These are phyloP conservation scores for Fusarium denticulatum DNA, from an alignment of 2,329 filamentous ascomycete genomes.

Conservation along the genomic window DNA sequence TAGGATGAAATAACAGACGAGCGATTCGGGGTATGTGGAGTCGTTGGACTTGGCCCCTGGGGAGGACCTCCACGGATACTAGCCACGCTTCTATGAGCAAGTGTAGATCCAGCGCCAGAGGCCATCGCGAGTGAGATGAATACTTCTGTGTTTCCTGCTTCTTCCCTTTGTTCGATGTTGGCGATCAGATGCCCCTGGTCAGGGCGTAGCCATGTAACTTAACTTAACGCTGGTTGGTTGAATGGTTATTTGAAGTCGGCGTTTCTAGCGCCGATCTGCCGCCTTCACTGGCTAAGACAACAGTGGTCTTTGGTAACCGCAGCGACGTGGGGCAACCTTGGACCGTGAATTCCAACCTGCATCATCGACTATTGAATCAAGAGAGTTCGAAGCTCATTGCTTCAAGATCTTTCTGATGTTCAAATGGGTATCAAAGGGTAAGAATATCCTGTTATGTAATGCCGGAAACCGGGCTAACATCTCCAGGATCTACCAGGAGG, in stretches of 20 bases:
- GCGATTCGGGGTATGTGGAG: slow-evolving; percentile 70
- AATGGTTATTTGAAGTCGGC: slow-evolving; percentile 34
- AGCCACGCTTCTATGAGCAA: slow-evolving; percentile 68
- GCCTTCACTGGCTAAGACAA: slow-evolving; percentile 40
- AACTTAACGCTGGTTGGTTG: slow-evolving; percentile 37
- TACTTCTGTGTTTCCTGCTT: not conserved
- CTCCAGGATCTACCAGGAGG: slow-evolving; percentile 85
- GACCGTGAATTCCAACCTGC: slow-evolving; percentile 30
- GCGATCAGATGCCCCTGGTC: slow-evolving; percentile 27
- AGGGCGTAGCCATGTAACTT: slow-evolving; percentile 27
- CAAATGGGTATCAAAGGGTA: slow-evolving; percentile 75
- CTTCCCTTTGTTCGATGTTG: slow-evolving; percentile 11
- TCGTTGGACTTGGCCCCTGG: slow-evolving; percentile 50
- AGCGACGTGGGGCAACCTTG: slow-evolving; percentile 43
- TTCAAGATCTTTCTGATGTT: slow-evolving; percentile 15
- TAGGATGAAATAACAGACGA: slow-evolving; percentile 63
- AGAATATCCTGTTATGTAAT: not conserved
- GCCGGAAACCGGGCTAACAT: not conserved
- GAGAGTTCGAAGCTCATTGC: slow-evolving; percentile 1
- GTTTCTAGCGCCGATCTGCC: slow-evolving; percentile 44
- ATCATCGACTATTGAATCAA: slow-evolving; percentile 25
- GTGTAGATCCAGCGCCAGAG: slow-evolving; percentile 54
- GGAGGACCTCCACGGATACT: slow-evolving; percentile 62
- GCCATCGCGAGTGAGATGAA: slow-evolving; percentile 51
- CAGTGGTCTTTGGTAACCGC: slow-evolving; percentile 41